Evolutionary conservation across 108 stramenopile species (phyloP).

Genomic region (Cyclotella baltica): DNA sequence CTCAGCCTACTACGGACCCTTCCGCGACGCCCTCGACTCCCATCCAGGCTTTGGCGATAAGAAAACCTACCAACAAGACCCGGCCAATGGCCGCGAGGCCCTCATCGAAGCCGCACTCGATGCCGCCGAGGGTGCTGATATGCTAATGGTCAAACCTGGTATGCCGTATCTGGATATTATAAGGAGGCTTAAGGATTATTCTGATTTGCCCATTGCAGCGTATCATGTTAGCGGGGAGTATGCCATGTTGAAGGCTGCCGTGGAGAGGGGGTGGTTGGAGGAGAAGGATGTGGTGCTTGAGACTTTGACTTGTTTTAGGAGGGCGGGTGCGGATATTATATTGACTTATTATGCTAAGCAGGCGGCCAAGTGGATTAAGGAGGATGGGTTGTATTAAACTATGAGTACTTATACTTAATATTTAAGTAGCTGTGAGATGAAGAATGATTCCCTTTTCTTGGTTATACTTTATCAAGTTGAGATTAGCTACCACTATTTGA

Average conservation of each 20-base stretch:
- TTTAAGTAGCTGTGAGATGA: no score
- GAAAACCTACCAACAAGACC: constrained; percentile 99
- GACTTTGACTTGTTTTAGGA: constrained; percentile 96
- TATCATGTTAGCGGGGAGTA: constrained; percentile 99
- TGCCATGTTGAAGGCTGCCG: constrained; percentile 99
- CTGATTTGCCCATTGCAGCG: constrained; percentile 94
- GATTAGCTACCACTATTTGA: no score
- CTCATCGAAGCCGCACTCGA: constrained; percentile 95
- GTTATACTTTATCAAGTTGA: no score
- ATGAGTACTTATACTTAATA: not conserved
- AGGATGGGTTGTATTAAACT: not conserved
- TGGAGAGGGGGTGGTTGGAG: constrained; percentile 95
- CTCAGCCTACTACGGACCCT: constrained; percentile 99
- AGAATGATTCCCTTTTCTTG: no score
- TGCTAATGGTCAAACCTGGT: constrained; percentile 99
- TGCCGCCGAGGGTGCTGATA: constrained; percentile 98
- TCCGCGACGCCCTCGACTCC: constrained; percentile 98
- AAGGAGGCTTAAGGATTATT: constrained; percentile 89
- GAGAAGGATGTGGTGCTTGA: constrained; percentile 96
- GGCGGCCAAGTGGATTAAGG: constrained; percentile 91
- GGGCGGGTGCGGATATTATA: constrained; percentile 98
- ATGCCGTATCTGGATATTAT: constrained; percentile 99
- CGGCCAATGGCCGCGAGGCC: constrained; percentile 96
- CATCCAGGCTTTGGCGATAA: constrained; percentile 96
- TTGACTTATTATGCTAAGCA: constrained; percentile 99